Base-by-base conservation (phyloP, 2,329 filamentous ascomycete species). In the Lecanosticta acicola region DNA sequence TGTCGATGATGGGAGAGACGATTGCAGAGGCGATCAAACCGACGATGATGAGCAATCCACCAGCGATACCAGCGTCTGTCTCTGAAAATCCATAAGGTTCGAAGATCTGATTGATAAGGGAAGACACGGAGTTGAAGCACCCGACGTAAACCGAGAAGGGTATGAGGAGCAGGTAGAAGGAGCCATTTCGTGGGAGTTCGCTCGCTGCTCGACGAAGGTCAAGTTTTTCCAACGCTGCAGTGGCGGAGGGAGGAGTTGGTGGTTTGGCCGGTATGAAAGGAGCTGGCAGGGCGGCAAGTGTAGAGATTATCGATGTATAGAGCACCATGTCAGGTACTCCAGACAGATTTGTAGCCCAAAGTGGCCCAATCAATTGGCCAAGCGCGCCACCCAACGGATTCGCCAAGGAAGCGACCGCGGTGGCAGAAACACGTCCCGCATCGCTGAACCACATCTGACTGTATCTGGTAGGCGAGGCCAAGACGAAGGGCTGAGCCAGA, bases 401-500 rank as follows among this genome's bases (percentile, higher is more conserved):
- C 3, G 91, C 87, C 47, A 97, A 70, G 49, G 83, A 90, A 17
- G 84, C 83, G 29, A 95, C 61, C 1, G 91, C 93, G 1, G 91
- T 97, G 14, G 91, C 91, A 43, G 85, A 84, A 10, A 95, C 86
- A 44, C 93, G 80, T 5, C 90, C 91, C 9, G 75, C 72, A 58
- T 85, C 83, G 1, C 87, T 90, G 69, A 97, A 97, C 93, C 93
- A 97, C 49, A 95, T 72, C 64, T 96, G 90, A 44, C 87, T 93
- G 68, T 94, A 98, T 51, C 87, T 76, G 0, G 93, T 91, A 0
- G 93, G 91, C 0, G 91, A 88, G 4, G 85, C 82, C 8, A 97
- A 79, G 10, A 94, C 87, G 65, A 97, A 97, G 0, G 93, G 90
- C 64, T 98, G 93, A 1, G 88, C 83, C 32, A 96, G 75, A 1